Conservation (phyloP, 208 protist genomes). For the Endotrypanum monterogeii region DNA sequence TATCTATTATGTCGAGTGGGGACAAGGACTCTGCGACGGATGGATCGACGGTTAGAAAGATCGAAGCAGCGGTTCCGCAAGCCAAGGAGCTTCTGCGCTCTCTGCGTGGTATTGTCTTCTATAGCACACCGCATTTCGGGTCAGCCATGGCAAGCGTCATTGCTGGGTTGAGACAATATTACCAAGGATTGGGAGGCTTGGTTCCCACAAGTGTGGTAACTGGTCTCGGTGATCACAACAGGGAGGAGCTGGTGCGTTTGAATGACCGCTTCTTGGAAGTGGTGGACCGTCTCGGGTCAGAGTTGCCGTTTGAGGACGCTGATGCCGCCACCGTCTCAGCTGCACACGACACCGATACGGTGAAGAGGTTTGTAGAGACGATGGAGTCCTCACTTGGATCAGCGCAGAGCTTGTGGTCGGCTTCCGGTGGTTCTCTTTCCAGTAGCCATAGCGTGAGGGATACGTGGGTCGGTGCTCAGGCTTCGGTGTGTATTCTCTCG, state of each 20-base stretch:
- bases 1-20: neutral
- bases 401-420: neutral
- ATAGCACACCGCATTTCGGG: conserved; percentile 76
- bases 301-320: conserved; percentile 6
- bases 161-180: conserved; percentile 56
- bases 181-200: conserved; percentile 53
- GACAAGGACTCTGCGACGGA: neutral
- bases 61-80: conserved; percentile 5
- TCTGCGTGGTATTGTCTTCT: conserved; percentile 69
- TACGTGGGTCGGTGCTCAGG: neutral
- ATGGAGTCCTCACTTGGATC: conserved; percentile 23
- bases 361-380: conserved; percentile 9
- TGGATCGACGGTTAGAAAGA: neutral
- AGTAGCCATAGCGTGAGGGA: neutral
- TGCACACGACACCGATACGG: neutral
- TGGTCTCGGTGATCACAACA: conserved; percentile 65
- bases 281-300: conserved; percentile 35
- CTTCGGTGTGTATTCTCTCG: conserved; percentile 39
- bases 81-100: conserved; percentile 36
- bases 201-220: conserved; percentile 59
- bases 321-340: neutral
- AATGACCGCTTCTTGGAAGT: conserved; percentile 63
- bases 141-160: conserved; percentile 61
- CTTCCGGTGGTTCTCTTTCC: neutral
- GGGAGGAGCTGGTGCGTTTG: conserved; percentile 35